Evolutionary conservation across 2,329 filamentous ascomycete species (phyloP).

Genomic region (Venturia nashicola): DNA sequence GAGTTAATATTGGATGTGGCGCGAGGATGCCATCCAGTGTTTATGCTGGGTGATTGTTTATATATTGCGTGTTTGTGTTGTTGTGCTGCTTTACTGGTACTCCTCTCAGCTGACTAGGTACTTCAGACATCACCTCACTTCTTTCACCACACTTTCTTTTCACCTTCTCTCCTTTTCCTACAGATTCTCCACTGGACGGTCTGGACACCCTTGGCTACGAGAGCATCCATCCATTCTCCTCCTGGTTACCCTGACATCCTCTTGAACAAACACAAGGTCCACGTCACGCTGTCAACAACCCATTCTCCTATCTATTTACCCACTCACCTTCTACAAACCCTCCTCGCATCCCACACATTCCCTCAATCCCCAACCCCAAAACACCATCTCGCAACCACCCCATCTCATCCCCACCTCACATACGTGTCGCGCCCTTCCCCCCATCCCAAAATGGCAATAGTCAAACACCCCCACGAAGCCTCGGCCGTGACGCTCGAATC

Average conservation of each 20-base stretch:
- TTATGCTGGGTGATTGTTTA: not conserved
- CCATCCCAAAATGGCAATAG: not conserved
- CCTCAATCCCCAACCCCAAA: not conserved
- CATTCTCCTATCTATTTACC: not conserved
- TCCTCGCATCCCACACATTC: not conserved
- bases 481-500: not conserved
- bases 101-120: not conserved
- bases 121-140: not conserved
- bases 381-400: not conserved
- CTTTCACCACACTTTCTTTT: not conserved
- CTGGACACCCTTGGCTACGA: not conserved
- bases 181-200: not conserved
- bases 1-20: not conserved
- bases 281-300: not conserved
- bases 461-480: constrained; percentile 1
- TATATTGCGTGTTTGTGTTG: not conserved
- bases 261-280: not conserved
- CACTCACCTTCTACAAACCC: not conserved
- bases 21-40: not conserved
- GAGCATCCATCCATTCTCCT: not conserved
- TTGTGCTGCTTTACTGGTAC: not conserved
- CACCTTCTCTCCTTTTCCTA: too few relatives aligned
- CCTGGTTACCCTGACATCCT: not conserved
- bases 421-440: too few relatives aligned
- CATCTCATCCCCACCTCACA: not conserved